Percentiles rank a stretch among this genome's conserved stretches.
Evolutionary conservation across 2,329 filamentous ascomycete species (phyloP).

Genomic region (Alternaria viburni): DNA sequence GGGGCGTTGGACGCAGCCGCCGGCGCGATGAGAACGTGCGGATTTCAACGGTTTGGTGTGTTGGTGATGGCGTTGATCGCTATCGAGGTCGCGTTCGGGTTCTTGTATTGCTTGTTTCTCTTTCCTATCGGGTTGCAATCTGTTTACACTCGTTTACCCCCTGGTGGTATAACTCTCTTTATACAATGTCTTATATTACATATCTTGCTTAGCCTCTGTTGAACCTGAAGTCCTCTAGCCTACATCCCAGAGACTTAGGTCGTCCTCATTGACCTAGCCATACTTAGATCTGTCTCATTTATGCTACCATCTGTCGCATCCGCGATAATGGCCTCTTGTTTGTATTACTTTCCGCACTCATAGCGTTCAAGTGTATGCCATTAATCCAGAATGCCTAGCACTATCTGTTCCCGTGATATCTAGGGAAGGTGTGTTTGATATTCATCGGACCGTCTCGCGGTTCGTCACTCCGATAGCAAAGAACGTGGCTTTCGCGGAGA

Average conservation of each 20-base stretch:
- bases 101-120: not conserved
- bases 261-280: no score
- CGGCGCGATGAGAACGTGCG: slow-evolving; percentile 36
- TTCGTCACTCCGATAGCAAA: not conserved
- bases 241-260: no score
- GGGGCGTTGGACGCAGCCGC: slow-evolving; percentile 68
- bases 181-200: no score
- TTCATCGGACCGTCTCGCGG: not conserved
- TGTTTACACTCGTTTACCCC: not conserved
- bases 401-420: no score
- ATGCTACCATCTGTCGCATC: no score
- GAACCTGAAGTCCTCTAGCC: not conserved
- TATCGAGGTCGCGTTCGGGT: not conserved
- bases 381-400: no score
- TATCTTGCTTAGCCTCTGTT: not conserved
- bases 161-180: not conserved
- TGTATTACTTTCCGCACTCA: no score
- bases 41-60: not conserved
- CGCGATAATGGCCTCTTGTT: no score
- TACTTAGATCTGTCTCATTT: no score
- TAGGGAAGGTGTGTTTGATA: not conserved
- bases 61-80: not conserved
- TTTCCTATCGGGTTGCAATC: not conserved
- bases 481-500: not conserved
- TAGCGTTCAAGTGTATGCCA: no score